Percentiles rank a stretch among this genome's conserved stretches.
These are phyloP conservation scores for Nitzschia palea DNA, from an alignment of 108 stramenopile genomes.

Conservation along the genomic window DNA sequence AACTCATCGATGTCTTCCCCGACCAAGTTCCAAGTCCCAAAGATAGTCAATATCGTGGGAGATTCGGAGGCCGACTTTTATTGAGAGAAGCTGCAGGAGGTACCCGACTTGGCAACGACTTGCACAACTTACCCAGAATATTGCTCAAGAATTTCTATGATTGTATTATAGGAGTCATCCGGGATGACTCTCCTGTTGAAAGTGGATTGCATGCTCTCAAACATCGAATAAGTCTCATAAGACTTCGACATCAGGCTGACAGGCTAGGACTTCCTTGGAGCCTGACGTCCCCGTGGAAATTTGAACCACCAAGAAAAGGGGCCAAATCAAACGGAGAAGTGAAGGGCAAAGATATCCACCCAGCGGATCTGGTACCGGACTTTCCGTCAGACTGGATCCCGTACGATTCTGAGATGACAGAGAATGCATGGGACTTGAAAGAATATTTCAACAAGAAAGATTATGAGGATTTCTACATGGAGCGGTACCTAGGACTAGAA, in stretches of 20 bases:
- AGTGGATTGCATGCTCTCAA: slow-evolving; percentile 48
- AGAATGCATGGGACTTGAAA: slow-evolving; percentile 32
- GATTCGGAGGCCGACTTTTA: slow-evolving; percentile 5
- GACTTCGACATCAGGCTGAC: slow-evolving; percentile 70
- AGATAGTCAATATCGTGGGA: slow-evolving; percentile 11
- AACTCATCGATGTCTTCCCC: slow-evolving; percentile 45
- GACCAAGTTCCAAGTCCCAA: slow-evolving; percentile 56
- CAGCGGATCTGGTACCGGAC: slow-evolving; percentile 70
- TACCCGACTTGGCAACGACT: slow-evolving; percentile 64
- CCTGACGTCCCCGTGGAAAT: slow-evolving; percentile 49
- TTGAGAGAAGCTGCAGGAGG: slow-evolving; percentile 12
- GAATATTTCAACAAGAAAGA: slow-evolving; percentile 41
- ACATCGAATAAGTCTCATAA: slow-evolving; percentile 58
- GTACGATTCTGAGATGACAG: slow-evolving; percentile 53
- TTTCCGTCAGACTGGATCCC: slow-evolving; percentile 76
- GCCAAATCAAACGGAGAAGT: not conserved
- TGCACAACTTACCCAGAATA: slow-evolving; percentile 48
- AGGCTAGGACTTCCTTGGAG: slow-evolving; percentile 51
- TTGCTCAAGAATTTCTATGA: slow-evolving; percentile 56
- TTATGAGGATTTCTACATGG: slow-evolving; percentile 38
- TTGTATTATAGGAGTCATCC: slow-evolving; percentile 37
- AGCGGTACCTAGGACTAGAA: slow-evolving; percentile 5
- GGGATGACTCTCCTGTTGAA: slow-evolving; percentile 59
- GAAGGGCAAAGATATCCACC: slow-evolving; percentile 20
- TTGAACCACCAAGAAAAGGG: slow-evolving; percentile 31